These are phyloP conservation scores for Skeletonema potamos DNA, from an alignment of 108 stramenopile species.

Conservation along the genomic window DNA sequence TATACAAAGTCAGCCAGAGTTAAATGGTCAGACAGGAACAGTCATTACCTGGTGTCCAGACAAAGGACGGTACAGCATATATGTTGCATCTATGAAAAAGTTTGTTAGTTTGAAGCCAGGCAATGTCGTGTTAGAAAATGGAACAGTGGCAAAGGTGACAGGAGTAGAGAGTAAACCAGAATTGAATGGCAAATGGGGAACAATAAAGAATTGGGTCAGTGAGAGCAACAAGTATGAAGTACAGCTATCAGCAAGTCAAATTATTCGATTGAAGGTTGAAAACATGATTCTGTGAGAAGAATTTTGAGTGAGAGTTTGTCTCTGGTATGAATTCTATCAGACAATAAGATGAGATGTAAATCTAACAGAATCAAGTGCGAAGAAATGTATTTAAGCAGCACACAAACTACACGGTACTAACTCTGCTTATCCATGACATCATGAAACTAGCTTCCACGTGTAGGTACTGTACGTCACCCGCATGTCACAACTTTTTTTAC, in stretches of 20 bases:
- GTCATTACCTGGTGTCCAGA: conserved; percentile 76
- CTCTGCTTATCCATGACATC: too few species aligned
- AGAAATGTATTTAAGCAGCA: too few species aligned
- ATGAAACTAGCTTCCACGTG: too few species aligned
- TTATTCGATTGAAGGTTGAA: conserved; percentile 80
- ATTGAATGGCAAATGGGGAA: conserved; percentile 86
- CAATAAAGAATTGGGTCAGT: conserved; percentile 73
- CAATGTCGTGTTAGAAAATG: conserved; percentile 77
- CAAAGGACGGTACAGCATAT: conserved; percentile 81
- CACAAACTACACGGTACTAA: too few species aligned
- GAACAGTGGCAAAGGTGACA: conserved; percentile 67
- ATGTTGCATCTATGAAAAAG: conserved; percentile 63
- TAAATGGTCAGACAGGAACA: conserved; percentile 79
- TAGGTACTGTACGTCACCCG: too few species aligned
- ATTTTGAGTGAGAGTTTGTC: background rate
- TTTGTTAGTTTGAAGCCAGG: conserved; percentile 73
- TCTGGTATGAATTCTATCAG: background rate
- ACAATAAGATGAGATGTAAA: background rate
- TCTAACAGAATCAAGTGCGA: background rate
- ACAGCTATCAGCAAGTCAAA: conserved; percentile 72
- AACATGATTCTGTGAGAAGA: conserved; percentile 70
- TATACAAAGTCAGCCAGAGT: conserved; percentile 73
- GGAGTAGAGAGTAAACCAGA: conserved; percentile 79
- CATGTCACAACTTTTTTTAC: too few species aligned
- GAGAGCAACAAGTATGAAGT: conserved; percentile 81